Conservation (phyloP, 139 green algal species). For the Monoraphidium neglectum region DNA sequence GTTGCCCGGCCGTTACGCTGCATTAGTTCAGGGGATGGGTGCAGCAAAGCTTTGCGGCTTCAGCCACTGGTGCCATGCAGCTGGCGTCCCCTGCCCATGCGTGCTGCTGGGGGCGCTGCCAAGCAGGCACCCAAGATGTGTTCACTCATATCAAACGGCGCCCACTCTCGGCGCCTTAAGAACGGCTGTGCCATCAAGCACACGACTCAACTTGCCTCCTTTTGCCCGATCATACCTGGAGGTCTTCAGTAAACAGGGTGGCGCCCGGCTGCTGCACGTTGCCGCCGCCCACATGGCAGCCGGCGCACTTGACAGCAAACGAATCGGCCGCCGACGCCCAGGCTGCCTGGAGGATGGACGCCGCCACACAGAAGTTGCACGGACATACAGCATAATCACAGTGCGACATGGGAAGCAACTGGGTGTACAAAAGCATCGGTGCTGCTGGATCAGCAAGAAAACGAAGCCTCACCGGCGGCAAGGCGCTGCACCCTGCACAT, state of each 20-base stretch:
- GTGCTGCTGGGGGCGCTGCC: not conserved
- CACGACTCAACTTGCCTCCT: too few relatives aligned
- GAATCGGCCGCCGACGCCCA: not conserved
- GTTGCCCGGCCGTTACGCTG: slow-evolving; percentile 50
- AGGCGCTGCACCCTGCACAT: too few relatives aligned
- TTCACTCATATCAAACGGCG: too few relatives aligned
- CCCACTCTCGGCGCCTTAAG: too few relatives aligned
- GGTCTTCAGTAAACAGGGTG: slow-evolving; percentile 58
- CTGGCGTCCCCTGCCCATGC: not conserved
- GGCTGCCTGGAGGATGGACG: too few relatives aligned
- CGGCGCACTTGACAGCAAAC: slow-evolving; percentile 33
- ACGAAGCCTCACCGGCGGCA: too few relatives aligned
- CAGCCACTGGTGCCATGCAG: not conserved
- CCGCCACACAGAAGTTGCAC: too few relatives aligned
- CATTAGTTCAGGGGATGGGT: slow-evolving; percentile 9
- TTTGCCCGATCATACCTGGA: slow-evolving; percentile 1
- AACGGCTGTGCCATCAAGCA: too few relatives aligned
- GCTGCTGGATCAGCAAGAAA: too few relatives aligned
- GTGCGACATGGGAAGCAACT: too few relatives aligned
- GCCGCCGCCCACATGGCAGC: slow-evolving; percentile 75
- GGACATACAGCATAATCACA: too few relatives aligned
- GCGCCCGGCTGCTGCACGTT: slow-evolving; percentile 73
- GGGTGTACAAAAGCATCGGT: too few relatives aligned
- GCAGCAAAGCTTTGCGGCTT: slow-evolving; percentile 5
- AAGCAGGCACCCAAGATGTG: not conserved